phyloP scores from a whole-genome alignment of 495 filamentous ascomycete genomes.

The Astrothelium macrocarpum region DNA sequence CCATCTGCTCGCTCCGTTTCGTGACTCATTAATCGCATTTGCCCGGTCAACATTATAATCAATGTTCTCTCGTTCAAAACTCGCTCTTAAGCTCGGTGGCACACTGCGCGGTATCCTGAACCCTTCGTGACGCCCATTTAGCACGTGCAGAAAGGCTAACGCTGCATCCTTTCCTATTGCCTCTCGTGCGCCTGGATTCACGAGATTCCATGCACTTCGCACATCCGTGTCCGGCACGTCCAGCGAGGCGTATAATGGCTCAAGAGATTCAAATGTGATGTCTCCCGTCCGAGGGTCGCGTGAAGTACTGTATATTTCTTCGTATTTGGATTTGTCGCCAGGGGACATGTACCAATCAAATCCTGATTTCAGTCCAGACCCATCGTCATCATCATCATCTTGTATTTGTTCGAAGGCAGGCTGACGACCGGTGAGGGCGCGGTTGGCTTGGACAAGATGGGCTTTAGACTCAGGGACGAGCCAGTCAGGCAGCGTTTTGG shows the following conservation, averaged over 20 bases:
- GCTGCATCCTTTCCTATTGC: conserved; percentile 90
- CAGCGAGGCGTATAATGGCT: conserved; percentile 78
- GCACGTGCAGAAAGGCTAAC: conserved; percentile 89
- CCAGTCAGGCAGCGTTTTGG: conserved; percentile 77
- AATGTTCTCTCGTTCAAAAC: conserved; percentile 88
- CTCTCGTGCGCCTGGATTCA: conserved; percentile 71
- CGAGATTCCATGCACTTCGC: conserved; percentile 88
- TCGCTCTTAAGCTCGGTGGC: conserved; percentile 77
- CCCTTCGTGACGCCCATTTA: conserved; percentile 90
- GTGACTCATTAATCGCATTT: conserved; percentile 4
- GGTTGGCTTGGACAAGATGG: conserved; percentile 83
- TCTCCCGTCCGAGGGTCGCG: conserved; percentile 68
- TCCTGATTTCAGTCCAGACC: conserved; percentile 77
- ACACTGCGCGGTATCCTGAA: conserved; percentile 90
- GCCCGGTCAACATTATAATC: conserved; percentile 80
- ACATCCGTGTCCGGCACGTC: conserved; percentile 95
- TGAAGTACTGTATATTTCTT: conserved; percentile 88
- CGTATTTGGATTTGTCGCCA: conserved; percentile 79
- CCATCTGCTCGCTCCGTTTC: conserved; percentile 25
- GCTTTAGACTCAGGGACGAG: conserved; percentile 93
- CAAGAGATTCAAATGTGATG: conserved; percentile 69
- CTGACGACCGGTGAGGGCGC: conserved; percentile 65
- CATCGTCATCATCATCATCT: conserved; percentile 53
- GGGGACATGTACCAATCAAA: conserved; percentile 99
- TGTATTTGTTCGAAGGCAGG: conserved; percentile 71